A percentile compares a stretch with the other conserved stretches of the same genome.
Evolutionary conservation across 129 eudicot species (phyloP).

Genomic region (Lactuca sativa): DNA sequence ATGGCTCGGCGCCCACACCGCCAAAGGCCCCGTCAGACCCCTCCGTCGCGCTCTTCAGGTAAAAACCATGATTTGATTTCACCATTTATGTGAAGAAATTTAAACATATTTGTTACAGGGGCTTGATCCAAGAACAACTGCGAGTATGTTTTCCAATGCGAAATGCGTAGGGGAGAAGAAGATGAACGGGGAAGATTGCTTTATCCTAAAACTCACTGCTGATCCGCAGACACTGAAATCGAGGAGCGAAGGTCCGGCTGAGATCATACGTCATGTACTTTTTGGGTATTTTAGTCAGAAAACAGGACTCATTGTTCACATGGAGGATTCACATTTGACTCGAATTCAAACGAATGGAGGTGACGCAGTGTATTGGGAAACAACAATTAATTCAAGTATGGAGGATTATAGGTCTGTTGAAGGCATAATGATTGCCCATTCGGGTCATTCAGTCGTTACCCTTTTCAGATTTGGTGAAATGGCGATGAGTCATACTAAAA

Average conservation of each 20-base stretch:
- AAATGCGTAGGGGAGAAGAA: constrained; percentile 83
- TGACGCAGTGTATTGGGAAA: constrained; percentile 89
- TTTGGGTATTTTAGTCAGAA: constrained; percentile 92
- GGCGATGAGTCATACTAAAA: constrained; percentile 88
- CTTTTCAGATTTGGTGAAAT: constrained; percentile 82
- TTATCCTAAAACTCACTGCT: constrained; percentile 70
- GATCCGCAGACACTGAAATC: constrained; percentile 74
- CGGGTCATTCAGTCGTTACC: constrained; percentile 78
- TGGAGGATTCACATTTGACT: constrained; percentile 91
- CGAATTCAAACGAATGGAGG: constrained; percentile 81
- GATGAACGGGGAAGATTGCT: constrained; percentile 86
- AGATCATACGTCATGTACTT: constrained; percentile 76
- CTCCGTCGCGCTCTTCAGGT: constrained; percentile 95
- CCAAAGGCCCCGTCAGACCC: constrained; percentile 84
- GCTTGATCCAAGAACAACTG: constrained; percentile 88
- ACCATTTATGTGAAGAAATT: not conserved
- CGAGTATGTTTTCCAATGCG: constrained; percentile 74
- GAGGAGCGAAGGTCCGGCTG: constrained; percentile 91
- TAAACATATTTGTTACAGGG: constrained; percentile 42
- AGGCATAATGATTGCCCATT: constrained; percentile 90
- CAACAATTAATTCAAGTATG: constrained; percentile 71
- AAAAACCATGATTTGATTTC: not conserved
- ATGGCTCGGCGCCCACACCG: constrained; percentile 92
- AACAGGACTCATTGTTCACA: constrained; percentile 77
- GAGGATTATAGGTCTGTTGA: constrained; percentile 83